These are phyloP conservation scores for Penicillium silybi DNA, from an alignment of 495 filamentous ascomycete genomes.

Conservation along the genomic window DNA sequence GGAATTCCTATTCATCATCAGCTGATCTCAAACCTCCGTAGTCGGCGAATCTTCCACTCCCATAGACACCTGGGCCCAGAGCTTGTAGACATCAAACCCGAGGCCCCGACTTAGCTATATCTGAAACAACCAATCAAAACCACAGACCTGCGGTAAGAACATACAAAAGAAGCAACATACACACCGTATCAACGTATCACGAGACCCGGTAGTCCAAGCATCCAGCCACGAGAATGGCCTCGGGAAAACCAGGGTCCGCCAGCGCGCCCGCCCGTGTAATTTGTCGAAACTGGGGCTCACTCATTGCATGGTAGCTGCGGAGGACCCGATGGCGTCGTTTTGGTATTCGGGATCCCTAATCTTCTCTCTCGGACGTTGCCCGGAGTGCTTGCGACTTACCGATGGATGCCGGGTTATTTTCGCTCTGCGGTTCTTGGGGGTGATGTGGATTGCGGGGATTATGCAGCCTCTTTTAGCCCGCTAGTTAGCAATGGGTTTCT, in stretches of 20 bases:
- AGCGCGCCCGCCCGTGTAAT: constrained; percentile 13
- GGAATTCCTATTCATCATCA: neutral
- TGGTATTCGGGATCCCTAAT: constrained; percentile 15
- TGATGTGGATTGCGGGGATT: neutral
- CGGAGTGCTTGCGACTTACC: constrained; percentile 9
- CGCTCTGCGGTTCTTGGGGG: constrained; percentile 3
- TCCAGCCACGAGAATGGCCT: constrained; percentile 26
- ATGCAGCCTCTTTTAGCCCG: neutral
- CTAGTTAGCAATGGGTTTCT: neutral
- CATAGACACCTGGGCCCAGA: neutral
- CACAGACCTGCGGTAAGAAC: neutral
- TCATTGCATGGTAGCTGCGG: constrained; percentile 1
- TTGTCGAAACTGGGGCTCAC: constrained; percentile 15
- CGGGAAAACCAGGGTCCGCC: constrained; percentile 28
- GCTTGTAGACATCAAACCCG: neutral
- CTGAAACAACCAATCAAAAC: neutral
- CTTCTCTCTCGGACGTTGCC: constrained; percentile 15
- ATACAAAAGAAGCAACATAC: neutral
- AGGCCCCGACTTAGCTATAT: neutral
- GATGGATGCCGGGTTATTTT: constrained; percentile 27
- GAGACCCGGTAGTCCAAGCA: neutral
- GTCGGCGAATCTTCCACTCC: neutral
- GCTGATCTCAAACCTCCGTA: neutral
- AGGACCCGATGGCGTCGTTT: constrained; percentile 7
- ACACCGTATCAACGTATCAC: neutral